These are phyloP conservation scores for Penicillium sclerotigenum DNA, from an alignment of 2,329 filamentous ascomycete species.

Conservation along the genomic window DNA sequence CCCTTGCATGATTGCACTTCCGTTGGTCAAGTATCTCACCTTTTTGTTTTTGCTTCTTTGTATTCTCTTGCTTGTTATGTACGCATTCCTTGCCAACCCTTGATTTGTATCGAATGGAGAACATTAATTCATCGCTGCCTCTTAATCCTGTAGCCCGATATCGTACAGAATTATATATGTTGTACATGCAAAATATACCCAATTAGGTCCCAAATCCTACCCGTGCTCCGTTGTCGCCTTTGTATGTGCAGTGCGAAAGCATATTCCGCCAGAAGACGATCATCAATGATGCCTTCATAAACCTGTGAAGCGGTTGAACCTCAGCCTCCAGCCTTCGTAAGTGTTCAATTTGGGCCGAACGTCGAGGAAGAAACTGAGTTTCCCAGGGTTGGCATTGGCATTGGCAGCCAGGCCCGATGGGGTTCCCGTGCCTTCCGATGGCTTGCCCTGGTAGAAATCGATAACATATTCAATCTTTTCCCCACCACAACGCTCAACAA, in stretches of 20 bases:
- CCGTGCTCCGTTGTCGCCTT: conserved; percentile 30
- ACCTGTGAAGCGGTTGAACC: conserved; percentile 49
- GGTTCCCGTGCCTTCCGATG: conserved; percentile 32
- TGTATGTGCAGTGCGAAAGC: conserved; percentile 18
- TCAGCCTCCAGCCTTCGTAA: conserved; percentile 59
- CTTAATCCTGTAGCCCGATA: conserved; percentile 24
- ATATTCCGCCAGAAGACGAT: background rate
- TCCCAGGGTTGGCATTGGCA: conserved; percentile 36
- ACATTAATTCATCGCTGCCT: conserved; percentile 21
- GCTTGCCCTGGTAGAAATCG: conserved; percentile 86
- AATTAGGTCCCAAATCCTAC: conserved; percentile 16
- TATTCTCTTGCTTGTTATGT: conserved; percentile 10
- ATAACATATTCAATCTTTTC: conserved; percentile 86
- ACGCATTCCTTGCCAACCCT: background rate
- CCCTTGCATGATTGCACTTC: conserved; percentile 22
- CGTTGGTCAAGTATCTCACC: conserved; percentile 5
- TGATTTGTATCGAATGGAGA: conserved; percentile 25
- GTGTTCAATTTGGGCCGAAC: conserved; percentile 64
- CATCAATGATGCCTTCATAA: conserved; percentile 29
- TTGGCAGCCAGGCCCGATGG: conserved; percentile 30
- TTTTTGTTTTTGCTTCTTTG: conserved; percentile 11
- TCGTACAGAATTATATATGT: conserved; percentile 33
- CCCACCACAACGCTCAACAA: conserved; percentile 82
- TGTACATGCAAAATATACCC: conserved; percentile 37
- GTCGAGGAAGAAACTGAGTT: conserved; percentile 63